Evolutionary conservation across 345 rosid species (phyloP).

Genomic region (Rhizophora mangle): DNA sequence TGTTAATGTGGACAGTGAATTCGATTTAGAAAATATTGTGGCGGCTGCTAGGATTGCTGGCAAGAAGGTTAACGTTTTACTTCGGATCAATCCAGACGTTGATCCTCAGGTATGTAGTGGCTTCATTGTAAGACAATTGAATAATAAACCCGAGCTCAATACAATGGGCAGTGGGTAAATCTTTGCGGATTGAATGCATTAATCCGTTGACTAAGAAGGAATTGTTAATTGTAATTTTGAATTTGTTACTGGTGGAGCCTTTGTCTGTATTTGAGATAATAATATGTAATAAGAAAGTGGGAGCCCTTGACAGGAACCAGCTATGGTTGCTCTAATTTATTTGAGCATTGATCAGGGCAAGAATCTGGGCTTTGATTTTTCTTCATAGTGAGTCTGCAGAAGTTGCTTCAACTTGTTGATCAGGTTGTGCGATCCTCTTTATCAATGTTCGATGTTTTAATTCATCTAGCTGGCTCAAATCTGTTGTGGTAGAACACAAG

Average conservation of each 20-base stretch:
- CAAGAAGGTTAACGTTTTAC: conserved; percentile 82
- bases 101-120: conserved; percentile 78
- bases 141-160: no score
- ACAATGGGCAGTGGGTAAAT: not conserved
- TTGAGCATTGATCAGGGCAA: not conserved
- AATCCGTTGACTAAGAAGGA: not conserved
- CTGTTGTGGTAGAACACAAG: no score
- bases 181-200: not conserved
- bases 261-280: not conserved
- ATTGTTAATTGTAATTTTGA: not conserved
- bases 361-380: not conserved
- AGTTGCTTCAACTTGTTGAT: not conserved
- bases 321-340: not conserved
- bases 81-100: conserved; percentile 96
- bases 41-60: conserved; percentile 83
- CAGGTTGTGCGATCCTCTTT: not conserved
- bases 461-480: no score
- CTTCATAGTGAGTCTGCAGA: not conserved
- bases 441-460: no score
- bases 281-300: not conserved
- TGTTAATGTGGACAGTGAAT: conserved; percentile 94
- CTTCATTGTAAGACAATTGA: not conserved
- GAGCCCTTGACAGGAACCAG: not conserved
- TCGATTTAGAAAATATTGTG: conserved; percentile 85
- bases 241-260: not conserved